Evolutionary conservation across 352 stramenopile species (phyloP).

Genomic region (Globisporangium mamillatum): DNA sequence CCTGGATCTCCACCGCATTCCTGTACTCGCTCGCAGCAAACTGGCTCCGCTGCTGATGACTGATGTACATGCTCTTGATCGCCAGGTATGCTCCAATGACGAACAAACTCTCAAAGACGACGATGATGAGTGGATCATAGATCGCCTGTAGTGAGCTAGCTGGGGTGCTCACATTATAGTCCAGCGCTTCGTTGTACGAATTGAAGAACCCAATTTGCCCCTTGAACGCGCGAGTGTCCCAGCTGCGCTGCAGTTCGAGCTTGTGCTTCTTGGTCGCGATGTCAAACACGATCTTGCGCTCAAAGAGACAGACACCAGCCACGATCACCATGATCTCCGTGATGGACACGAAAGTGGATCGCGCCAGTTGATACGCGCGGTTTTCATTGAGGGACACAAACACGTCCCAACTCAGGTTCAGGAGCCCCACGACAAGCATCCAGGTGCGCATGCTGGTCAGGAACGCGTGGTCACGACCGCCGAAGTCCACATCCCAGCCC

Average conservation of each 20-base stretch:
- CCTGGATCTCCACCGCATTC: slow-evolving; percentile 11
- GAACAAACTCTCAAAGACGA: slow-evolving; percentile 30
- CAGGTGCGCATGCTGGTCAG: slow-evolving; percentile 41
- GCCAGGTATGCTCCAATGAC: neutral
- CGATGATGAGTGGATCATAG: slow-evolving; percentile 29
- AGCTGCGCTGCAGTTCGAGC: slow-evolving; percentile 33
- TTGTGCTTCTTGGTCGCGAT: slow-evolving; percentile 31
- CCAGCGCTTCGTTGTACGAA: slow-evolving; percentile 49
- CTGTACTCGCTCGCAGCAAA: slow-evolving; percentile 2
- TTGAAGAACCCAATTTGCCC: slow-evolving; percentile 35
- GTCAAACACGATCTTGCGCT: slow-evolving; percentile 27
- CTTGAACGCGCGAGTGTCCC: slow-evolving; percentile 33
- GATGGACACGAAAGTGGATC: slow-evolving; percentile 36
- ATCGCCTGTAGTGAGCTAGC: slow-evolving; percentile 24
- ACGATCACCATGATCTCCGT: slow-evolving; percentile 37
- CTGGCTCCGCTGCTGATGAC: neutral
- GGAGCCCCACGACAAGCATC: slow-evolving; percentile 41
- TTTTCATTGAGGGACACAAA: slow-evolving; percentile 30
- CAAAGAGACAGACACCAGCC: slow-evolving; percentile 21
- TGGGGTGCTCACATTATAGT: slow-evolving; percentile 35
- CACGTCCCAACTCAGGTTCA: slow-evolving; percentile 38
- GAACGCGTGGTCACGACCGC: slow-evolving; percentile 23
- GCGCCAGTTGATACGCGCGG: slow-evolving; percentile 39
- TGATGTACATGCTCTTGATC: slow-evolving; percentile 9
- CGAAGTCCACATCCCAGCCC: slow-evolving; percentile 28